Evolutionary conservation across 352 stramenopile genomes (phyloP).

Genomic region (Globisporangium camurandrum): DNA sequence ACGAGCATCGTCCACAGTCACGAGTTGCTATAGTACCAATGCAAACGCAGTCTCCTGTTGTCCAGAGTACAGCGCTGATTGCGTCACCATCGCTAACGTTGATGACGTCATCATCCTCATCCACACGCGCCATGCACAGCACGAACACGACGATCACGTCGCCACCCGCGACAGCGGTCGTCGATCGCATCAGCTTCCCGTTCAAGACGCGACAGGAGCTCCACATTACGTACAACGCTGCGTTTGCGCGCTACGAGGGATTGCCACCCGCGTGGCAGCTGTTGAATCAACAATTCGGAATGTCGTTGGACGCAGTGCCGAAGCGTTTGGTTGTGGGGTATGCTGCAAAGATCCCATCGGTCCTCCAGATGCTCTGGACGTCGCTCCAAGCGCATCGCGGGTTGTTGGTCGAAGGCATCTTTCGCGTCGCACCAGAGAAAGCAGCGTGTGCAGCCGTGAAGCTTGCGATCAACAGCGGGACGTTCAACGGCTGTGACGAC

Average conservation of each 20-base stretch:
- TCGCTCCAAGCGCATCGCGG: constrained; percentile 44
- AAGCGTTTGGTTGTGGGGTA: constrained; percentile 57
- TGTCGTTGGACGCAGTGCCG: constrained; percentile 51
- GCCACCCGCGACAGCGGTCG: constrained; percentile 2
- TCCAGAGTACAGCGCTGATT: no score
- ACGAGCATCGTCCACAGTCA: no score
- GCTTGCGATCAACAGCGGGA: constrained; percentile 57
- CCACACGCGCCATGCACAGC: no score
- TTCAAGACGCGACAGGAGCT: constrained; percentile 62
- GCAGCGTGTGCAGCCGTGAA: constrained; percentile 47
- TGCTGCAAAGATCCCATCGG: constrained; percentile 52
- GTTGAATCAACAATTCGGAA: constrained; percentile 69
- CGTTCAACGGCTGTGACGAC: constrained; percentile 48
- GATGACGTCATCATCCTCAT: no score
- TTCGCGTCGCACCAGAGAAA: constrained; percentile 68
- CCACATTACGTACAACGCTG: constrained; percentile 69
- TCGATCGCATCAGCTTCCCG: constrained; percentile 47
- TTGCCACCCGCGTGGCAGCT: constrained; percentile 51
- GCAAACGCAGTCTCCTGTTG: no score
- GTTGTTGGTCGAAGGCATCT: constrained; percentile 53
- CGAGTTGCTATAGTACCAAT: no score
- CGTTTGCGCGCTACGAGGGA: constrained; percentile 64
- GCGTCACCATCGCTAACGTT: no score
- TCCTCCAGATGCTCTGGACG: constrained; percentile 72
- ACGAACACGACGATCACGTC: no score